Evolutionary conservation across 768 basidiomycete genomes (phyloP), one percentile per base, ranked within the genome.

Genomic region (Auricularia sp.): DNA sequence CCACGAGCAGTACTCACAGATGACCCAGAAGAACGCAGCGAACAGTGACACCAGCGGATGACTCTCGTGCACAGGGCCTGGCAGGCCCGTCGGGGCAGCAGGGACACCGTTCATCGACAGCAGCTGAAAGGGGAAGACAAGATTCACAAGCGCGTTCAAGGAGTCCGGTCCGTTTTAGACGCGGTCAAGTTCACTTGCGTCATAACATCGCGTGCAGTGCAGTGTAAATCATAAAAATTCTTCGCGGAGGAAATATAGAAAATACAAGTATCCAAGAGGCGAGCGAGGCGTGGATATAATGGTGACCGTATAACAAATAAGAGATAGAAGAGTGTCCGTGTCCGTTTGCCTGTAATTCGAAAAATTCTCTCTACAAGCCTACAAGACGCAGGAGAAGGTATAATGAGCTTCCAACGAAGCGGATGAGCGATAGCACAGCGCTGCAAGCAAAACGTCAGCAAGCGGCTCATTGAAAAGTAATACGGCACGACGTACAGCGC

Each of bases 11-110:
- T 45, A 86, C 91, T 68, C 73, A 93, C 91, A 68, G 62, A 91
- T 83, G 33, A 88, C 88, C 88, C 90, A 92, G 74, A 92, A 92
- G 71, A 82, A 89, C 6, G 92, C 90, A 21, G 90, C 88, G 29
- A 91, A 76, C 54, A 93, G 77, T 13, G 89, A 87, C 61, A 92
- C 79, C 33, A 93, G 77, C 11, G 91, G 90, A 69, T 92, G 91
- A 65, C 80, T 77, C 68, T 81, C 80, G 21, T 45, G 61, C 61
- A 64, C 64, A 51, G 64, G 54, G 24, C 29, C 62, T 14, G 51
- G 54, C 45, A 21, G 62, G 18, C 16, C 47, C 21, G 47, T 51
- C 14, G 47, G 18, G 14, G 47, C 21, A 18, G 14, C 47, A 18
- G 21, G 21, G 11, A 21, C 47, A 18, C 21, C 47, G 47, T 51